phyloP scores from a whole-genome alignment of 768 basidiomycete genomes.

The Pleurotus giganteus region DNA sequence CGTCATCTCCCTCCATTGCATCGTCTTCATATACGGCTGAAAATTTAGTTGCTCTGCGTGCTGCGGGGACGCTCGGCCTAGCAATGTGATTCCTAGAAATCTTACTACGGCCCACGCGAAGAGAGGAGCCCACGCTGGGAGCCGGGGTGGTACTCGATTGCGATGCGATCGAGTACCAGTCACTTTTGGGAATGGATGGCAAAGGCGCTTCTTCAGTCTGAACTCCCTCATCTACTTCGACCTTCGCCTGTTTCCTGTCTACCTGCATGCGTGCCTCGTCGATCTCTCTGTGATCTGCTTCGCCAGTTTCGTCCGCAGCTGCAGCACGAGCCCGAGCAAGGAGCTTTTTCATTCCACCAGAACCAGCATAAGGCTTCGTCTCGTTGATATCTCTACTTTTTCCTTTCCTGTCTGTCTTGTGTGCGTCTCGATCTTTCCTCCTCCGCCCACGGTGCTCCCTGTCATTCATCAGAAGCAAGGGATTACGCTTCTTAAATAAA shows the following conservation, averaged over 20 bases:
- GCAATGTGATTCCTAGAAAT: constrained; percentile 55
- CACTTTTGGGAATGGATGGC: constrained; percentile 23
- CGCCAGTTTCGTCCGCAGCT: neutral
- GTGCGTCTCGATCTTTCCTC: constrained; percentile 39
- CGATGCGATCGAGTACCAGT: constrained; percentile 14
- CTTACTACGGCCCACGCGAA: constrained; percentile 66
- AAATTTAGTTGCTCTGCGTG: constrained; percentile 40
- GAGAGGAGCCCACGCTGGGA: constrained; percentile 37
- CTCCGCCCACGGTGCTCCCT: constrained; percentile 8
- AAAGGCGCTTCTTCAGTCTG: constrained; percentile 30
- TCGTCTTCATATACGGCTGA: constrained; percentile 64
- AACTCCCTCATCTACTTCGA: constrained; percentile 28
- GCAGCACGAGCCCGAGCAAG: constrained; percentile 40
- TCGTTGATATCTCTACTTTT: constrained; percentile 46
- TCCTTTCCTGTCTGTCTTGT: constrained; percentile 36
- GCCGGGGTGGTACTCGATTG: neutral
- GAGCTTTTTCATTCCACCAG: constrained; percentile 77
- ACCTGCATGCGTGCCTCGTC: constrained; percentile 47
- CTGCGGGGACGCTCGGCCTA: constrained; percentile 46
- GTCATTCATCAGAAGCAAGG: constrained; percentile 58
- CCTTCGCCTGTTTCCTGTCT: constrained; percentile 38
- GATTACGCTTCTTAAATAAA: constrained; percentile 55
- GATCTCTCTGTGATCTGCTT: neutral
- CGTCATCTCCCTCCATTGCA: constrained; percentile 35
- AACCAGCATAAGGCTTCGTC: constrained; percentile 76